Base-by-base conservation (phyloP, 1,284 basidiomycete species). In the Cronartium ribicola region DNA sequence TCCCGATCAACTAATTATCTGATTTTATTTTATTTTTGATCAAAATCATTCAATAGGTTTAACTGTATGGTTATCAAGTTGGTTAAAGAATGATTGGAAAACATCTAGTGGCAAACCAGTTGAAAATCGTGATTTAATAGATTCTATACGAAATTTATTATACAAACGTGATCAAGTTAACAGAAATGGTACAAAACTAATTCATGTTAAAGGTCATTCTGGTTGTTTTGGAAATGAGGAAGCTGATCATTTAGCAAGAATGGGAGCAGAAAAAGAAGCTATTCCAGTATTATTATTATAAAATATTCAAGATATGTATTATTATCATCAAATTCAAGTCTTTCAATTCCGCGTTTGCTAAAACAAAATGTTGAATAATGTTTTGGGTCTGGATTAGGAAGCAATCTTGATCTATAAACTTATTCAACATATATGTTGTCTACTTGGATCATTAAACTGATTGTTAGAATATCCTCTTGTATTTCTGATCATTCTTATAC, bases 141-240 rank as follows among this genome's bases (percentile, higher is more conserved):
- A 61, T 5, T 39, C 59, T 5, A 61, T 61, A 6, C 4, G 22
- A 11, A 6, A 20, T 10, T 11, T 61, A 1, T 29, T 61, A 4
- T 39, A 20, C 3, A 8, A 61, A 36, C 17, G 59, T 14, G 59
- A 61, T 29, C 22, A 36, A 39, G 39, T 39, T 37, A 4, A 61
- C 39, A 17, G 37, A n/a, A 61, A 61, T 61, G 59, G 59, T 20
- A 14, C 37, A 36, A 17, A 29, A 39, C 39, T 61, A 5, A 61
- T 39, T 10, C 29, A 61, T 61, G 59, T 61, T 14, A 61, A 61
- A 39, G 59, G 59, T 5, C 59, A 61, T 61, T 61, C 59, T 36
- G 59, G 37, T 39, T 61, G 17, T 36, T 29, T 1, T 37, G 59
- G 59, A 29, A 61, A 61, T 61, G 37, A 61, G 17, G 8, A 36